Evolutionary conservation across 768 basidiomycete genomes (phyloP), one percentile per base, ranked within the genome.

Genomic region (Auricularia sp.): DNA sequence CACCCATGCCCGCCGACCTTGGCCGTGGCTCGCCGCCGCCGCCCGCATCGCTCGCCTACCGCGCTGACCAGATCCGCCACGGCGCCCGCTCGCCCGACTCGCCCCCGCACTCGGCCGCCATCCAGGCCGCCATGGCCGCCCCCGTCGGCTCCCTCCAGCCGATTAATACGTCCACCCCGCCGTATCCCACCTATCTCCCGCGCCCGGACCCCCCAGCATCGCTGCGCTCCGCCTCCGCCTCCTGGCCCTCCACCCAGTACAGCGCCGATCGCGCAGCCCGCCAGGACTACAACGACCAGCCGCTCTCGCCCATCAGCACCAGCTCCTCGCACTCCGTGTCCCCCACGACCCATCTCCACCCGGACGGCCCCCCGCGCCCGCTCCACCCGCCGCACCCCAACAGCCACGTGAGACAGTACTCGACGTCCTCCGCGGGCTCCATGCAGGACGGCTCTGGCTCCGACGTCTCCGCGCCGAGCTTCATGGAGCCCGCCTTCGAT

Each of bases 401-500:
- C 21, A 51, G 47, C 47, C 56, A 59, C 24, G 34, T 35, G 11
- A 14, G 56, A 13, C 56, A 59, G 34, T 59, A 59, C 24, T 59
- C 56, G 8, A 59, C 56, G 29, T 29, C 29, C 14, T 59, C 56
- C 18, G 16, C 13, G 29, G 56, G 56, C 14, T 59, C 56, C 13
- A 13, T 59, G 56, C 56, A 35, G 29, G 56, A 59, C 56, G 56
- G 29, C 7, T 59, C 56, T 6, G 56, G 56, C 24, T 59, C 56
- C 24, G 56, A 59, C 14, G 56, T 59, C 6, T 59, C 56, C 10
- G 24, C 34, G 56, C 56, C 56, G 29, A 59, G 56, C 56, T 59
- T 59, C 56, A 59, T 59, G 56, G 56, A 51, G 47, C 47, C 47
- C 47, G 47, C 47, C 47, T 51, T 51, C 3, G 47, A 59, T 59